Evolutionary conservation across 345 rosid species (phyloP), one percentile per base, ranked within the genome.

Genomic region (Aurinia saxatilis): DNA sequence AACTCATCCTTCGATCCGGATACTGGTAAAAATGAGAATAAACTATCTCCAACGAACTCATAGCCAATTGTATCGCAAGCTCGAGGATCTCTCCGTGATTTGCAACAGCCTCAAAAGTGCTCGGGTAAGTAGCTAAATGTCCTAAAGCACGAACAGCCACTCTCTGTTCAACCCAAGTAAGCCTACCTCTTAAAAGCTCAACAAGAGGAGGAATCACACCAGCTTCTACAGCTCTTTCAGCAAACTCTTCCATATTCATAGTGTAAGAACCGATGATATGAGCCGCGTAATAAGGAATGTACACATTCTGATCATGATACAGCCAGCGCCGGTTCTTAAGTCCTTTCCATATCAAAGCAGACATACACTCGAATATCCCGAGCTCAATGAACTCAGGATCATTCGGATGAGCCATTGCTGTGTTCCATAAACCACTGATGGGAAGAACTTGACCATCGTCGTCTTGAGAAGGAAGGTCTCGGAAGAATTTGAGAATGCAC

Each of bases 371-470:
- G 30, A 95, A 95, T 52, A 90, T 95, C 39, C 99, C 99, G 38
- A 95, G 79, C 71, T 90, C 93, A 1, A 95, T 86, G 71, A 95
- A 95, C 72, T 95, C 99, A 0, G 97, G 96, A 61, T 95, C 97
- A 52, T 95, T 90, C 10, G 99, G 99, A 73, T 95, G 97, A 16
- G 99, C 97, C 99, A 90, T 95, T 39, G 99, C 99, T 48, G 99
- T 95, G 81, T 95, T 95, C 99, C 99, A 95, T 23, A 95, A 89
- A 37, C 99, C 99, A 60, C 99, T 95, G 54, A 95, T 90, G 10
- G 99, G 96, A 53, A 95, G 93, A 59, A 95, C 99, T 74, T 90
- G 99, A 42, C 93, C 97, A 69, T 93, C 95, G 57, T 86, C 96
- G 68, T 93, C 97, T 57, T 87, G 96, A 17, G 89, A 83, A 74